Conservation (phyloP, 371 early-diverging fungal genomes). For the Mortierella sp. region DNA sequence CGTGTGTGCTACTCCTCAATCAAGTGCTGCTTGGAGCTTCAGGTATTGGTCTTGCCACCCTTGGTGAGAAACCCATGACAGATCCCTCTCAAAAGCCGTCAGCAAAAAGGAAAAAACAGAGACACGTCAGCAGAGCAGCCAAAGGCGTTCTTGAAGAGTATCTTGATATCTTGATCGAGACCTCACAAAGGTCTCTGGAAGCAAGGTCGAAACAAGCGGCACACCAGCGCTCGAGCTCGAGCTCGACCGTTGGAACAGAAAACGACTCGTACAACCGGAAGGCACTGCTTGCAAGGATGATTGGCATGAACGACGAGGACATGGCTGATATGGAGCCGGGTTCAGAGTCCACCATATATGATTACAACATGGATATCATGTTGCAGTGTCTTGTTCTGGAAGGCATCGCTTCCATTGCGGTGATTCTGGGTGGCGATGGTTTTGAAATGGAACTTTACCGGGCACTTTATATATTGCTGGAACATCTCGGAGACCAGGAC, state of each 20-base stretch:
- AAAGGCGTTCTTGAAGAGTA: slow-evolving; percentile 41
- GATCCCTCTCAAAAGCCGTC: background rate
- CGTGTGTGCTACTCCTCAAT: slow-evolving; percentile 28
- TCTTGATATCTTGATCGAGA: slow-evolving; percentile 20
- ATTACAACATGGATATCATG: slow-evolving; percentile 26
- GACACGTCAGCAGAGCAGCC: slow-evolving; percentile 27
- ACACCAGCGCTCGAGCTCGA: background rate
- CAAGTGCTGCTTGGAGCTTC: slow-evolving; percentile 43
- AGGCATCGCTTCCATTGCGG: slow-evolving; percentile 38
- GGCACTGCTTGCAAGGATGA: slow-evolving; percentile 10
- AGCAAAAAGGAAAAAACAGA: slow-evolving; percentile 11
- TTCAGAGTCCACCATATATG: slow-evolving; percentile 16
- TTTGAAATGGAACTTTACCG: slow-evolving; percentile 43
- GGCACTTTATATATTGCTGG: slow-evolving; percentile 38
- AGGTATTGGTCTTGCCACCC: slow-evolving; percentile 7
- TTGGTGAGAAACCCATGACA: slow-evolving; percentile 1
- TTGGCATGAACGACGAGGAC: slow-evolving; percentile 18
- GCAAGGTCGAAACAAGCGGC: slow-evolving; percentile 8
- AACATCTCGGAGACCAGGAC: slow-evolving; percentile 45
- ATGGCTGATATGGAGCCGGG: too few species aligned
- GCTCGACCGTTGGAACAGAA: background rate
- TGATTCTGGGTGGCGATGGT: slow-evolving; percentile 31
- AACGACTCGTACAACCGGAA: slow-evolving; percentile 1
- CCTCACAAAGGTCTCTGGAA: slow-evolving; percentile 34
- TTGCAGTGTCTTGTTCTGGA: slow-evolving; percentile 39